Percentiles rank a stretch among this genome's conserved stretches.
phyloP scores from a whole-genome alignment of 371 early-diverging fungal species.

The Chytridiales sp. region DNA sequence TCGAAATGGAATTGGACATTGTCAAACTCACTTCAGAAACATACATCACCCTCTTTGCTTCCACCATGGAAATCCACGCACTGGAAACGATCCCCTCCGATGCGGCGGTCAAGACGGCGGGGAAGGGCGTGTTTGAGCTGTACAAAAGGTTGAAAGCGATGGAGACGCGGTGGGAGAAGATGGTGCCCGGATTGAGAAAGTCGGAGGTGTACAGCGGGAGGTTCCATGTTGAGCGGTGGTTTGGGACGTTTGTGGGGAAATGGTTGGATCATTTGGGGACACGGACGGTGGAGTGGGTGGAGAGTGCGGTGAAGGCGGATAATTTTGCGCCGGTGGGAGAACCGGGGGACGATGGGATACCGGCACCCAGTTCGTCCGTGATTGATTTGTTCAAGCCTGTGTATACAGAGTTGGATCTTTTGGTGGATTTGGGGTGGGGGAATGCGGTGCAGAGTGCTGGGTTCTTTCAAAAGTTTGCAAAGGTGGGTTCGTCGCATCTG shows the following conservation, averaged over 20 bases:
- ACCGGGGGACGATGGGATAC: slow-evolving; percentile 14
- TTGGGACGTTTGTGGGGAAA: slow-evolving; percentile 37
- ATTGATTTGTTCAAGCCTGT: slow-evolving; percentile 47
- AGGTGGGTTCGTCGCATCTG: slow-evolving; percentile 26
- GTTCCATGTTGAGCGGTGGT: slow-evolving; percentile 47
- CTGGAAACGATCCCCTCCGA: slow-evolving; percentile 26
- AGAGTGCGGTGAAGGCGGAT: slow-evolving; percentile 46
- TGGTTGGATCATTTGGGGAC: slow-evolving; percentile 42
- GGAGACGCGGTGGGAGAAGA: slow-evolving; percentile 11
- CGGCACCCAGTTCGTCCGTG: slow-evolving; percentile 36
- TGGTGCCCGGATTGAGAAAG: slow-evolving; percentile 29
- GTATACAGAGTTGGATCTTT: slow-evolving; percentile 43
- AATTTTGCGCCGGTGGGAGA: slow-evolving; percentile 36
- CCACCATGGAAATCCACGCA: slow-evolving; percentile 29
- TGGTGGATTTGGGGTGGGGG: slow-evolving; percentile 44
- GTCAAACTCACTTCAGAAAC: slow-evolving; percentile 42
- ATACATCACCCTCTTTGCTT: slow-evolving; percentile 40
- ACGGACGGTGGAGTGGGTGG: slow-evolving; percentile 45
- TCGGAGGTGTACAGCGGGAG: slow-evolving; percentile 24
- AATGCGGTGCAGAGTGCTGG: slow-evolving; percentile 41
- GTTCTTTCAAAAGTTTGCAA: slow-evolving; percentile 48
- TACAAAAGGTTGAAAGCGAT: slow-evolving; percentile 37
- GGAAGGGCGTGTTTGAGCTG: slow-evolving; percentile 35
- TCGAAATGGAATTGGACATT: slow-evolving; percentile 45
- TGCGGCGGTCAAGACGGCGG: slow-evolving; percentile 30